phyloP scores from a whole-genome alignment of 345 rosid species.

The Balakata baccata region DNA sequence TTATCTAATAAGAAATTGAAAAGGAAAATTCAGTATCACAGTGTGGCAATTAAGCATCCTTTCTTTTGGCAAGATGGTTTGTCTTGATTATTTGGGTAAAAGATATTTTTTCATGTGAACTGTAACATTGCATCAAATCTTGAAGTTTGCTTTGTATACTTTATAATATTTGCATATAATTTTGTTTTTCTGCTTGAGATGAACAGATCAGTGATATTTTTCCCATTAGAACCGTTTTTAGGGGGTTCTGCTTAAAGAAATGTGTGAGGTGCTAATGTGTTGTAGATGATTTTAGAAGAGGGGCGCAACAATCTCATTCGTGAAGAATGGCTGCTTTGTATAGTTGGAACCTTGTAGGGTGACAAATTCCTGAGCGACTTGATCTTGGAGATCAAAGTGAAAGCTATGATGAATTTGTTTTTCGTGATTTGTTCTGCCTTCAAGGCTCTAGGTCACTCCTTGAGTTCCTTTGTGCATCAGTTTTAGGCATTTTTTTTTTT shows the following conservation, averaged over 20 bases:
- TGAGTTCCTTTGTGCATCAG: neutral
- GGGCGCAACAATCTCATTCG: neutral
- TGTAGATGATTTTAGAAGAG: neutral
- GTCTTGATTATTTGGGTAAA: neutral
- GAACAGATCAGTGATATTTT: neutral
- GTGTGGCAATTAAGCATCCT: no score
- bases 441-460: neutral
- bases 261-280: neutral
- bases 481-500: neutral
- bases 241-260: neutral
- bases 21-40: neutral
- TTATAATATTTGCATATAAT: neutral
- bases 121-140: neutral
- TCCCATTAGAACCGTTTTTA: neutral
- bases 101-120: neutral
- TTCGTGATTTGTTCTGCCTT: neutral
- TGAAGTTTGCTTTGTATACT: neutral
- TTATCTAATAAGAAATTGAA: neutral
- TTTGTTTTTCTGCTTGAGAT: neutral
- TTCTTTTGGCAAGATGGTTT: neutral
- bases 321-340: neutral
- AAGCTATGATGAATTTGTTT: neutral
- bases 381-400: neutral
- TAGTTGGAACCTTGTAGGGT: neutral
- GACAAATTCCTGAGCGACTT: neutral